Conservation (phyloP, 2,329 filamentous ascomycete species). For the Pseudocercospora crystallina region DNA sequence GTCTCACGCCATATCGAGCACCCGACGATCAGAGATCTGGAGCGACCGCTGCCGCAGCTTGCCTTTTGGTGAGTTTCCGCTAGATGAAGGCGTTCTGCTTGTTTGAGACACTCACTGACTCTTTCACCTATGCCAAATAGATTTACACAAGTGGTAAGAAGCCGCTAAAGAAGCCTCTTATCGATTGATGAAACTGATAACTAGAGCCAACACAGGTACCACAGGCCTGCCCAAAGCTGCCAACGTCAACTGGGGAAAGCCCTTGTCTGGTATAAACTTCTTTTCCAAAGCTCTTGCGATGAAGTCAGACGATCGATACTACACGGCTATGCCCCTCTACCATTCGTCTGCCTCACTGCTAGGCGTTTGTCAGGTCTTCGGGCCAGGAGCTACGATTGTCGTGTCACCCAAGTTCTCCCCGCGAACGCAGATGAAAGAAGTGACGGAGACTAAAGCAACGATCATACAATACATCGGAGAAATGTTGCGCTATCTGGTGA, state of each 20-base stretch:
- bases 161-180: too few relatives aligned
- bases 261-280: slow-evolving; percentile 25
- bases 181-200: too few relatives aligned
- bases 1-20: slow-evolving; percentile 28
- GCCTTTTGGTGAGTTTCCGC: slow-evolving; percentile 39
- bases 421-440: slow-evolving; percentile 73
- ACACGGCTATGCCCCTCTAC: slow-evolving; percentile 85
- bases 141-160: too few relatives aligned
- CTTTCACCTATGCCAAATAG: too few relatives aligned
- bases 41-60: slow-evolving; percentile 52
- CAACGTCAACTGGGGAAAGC: slow-evolving; percentile 37
- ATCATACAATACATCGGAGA: slow-evolving; percentile 86
- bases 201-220: slow-evolving; percentile 57
- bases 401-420: slow-evolving; percentile 78
- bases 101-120: too few relatives aligned
- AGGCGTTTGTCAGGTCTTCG: slow-evolving; percentile 59
- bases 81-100: too few relatives aligned
- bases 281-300: slow-evolving; percentile 55
- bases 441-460: slow-evolving; percentile 68
- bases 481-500: slow-evolving; percentile 77
- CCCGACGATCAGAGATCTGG: slow-evolving; percentile 34
- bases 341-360: slow-evolving; percentile 76
- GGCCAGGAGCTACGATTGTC: slow-evolving; percentile 63
- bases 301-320: slow-evolving; percentile 74
- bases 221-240: slow-evolving; percentile 73